Evolutionary conservation across 2,329 filamentous ascomycete species (phyloP).

Genomic region (Fonsecaea pedrosoi): DNA sequence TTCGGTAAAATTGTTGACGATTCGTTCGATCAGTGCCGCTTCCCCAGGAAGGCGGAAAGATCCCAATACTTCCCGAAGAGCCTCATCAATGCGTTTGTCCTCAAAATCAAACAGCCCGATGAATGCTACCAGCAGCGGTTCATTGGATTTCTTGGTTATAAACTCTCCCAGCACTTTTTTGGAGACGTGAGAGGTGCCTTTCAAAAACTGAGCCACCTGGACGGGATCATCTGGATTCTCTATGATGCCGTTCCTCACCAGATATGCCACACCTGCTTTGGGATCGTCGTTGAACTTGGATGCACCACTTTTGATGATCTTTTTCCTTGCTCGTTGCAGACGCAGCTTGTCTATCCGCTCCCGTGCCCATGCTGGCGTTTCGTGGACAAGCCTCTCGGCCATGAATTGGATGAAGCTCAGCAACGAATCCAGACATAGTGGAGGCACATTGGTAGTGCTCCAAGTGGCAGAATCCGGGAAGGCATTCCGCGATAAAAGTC

Average conservation of each 20-base stretch:
- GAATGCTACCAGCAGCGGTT: slow-evolving; percentile 82
- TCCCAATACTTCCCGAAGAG: slow-evolving; percentile 82
- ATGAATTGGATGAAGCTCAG: slow-evolving; percentile 91
- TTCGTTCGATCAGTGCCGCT: slow-evolving; percentile 88
- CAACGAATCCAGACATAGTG: slow-evolving; percentile 88
- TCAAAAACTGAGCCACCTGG: slow-evolving; percentile 85
- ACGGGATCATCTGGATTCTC: slow-evolving; percentile 73
- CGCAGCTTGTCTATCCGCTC: slow-evolving; percentile 70
- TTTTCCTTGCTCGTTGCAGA: slow-evolving; percentile 79
- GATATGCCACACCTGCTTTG: slow-evolving; percentile 83
- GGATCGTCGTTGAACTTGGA: slow-evolving; percentile 95
- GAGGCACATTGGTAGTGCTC: slow-evolving; percentile 98
- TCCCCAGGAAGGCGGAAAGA: slow-evolving; percentile 94
- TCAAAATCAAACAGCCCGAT: slow-evolving; percentile 87
- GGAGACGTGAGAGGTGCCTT: slow-evolving; percentile 83
- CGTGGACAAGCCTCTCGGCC: slow-evolving; percentile 79
- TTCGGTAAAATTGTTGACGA: slow-evolving; percentile 84
- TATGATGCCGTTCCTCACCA: slow-evolving; percentile 86
- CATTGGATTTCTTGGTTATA: slow-evolving; percentile 88
- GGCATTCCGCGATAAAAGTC: slow-evolving; percentile 88
- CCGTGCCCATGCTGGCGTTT: slow-evolving; percentile 64
- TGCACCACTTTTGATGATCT: slow-evolving; percentile 84
- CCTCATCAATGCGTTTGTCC: slow-evolving; percentile 87
- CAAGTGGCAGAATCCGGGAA: slow-evolving; percentile 97
- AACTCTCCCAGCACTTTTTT: slow-evolving; percentile 93